Evolutionary conservation across 192 early-diverging fungal genomes (phyloP), one percentile per base, ranked within the genome.

Genomic region (Mortierella claussenii): DNA sequence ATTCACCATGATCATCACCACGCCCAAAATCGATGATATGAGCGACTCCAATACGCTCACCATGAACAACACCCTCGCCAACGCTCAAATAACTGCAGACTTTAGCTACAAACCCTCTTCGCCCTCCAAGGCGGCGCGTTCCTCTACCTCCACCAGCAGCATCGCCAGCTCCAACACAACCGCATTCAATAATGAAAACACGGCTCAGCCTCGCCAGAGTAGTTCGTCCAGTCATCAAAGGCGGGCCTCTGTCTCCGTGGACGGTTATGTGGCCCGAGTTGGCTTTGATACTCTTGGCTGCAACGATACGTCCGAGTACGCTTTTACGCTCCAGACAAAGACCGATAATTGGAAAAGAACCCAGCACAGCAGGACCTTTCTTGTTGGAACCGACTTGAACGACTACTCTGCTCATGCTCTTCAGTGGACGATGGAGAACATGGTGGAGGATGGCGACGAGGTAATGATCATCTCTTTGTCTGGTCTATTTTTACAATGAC

Each of bases 371-470:
- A 60, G 85, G 47, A 81, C 81, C 6, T 87, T 87, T 46, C 48
- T 87, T 31, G 80, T 87, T n/a, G 85, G 83, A 0, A 87, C 80
- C n/a, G 85, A 87, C 60, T 52, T 85, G 47, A 82, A 80, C 27
- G 81, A 79, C 20, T 84, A 87, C 44, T 81, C 79, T n/a, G 85
- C 84, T 20, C 80, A 84, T 71, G 85, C 83, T n/a, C 40, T 87
- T 3, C 65, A 81, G 33, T 87, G 83, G 83, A 63, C 76, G 17
- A 80, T 80, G 57, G 80, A 84, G 58, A 71, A 79, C 46, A 73
- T 87, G 45, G 61, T 87, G 48, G 85, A 85, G 26, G 70, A 85
- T 59, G 81, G 85, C 57, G 85, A 87, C 56, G 85, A 87, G 58
- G 65, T 79, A 66, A 60, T 18, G n/a, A n/a, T n/a, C n/a, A n/a